phyloP scores from a whole-genome alignment of 1,284 basidiomycete genomes.

The Coniferiporia weirii region DNA sequence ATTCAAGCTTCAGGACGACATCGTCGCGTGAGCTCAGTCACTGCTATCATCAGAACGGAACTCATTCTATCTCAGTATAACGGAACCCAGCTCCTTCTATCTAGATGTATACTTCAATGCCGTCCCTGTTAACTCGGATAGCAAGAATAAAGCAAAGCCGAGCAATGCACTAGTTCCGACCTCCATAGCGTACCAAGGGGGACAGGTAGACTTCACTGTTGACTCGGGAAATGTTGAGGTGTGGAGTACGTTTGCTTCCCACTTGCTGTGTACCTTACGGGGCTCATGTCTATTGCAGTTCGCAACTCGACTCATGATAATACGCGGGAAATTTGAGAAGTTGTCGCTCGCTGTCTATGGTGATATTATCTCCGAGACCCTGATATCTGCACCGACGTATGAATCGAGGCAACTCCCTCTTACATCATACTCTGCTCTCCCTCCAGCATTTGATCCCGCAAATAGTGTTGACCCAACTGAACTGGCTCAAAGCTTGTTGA shows the following conservation, averaged over 20 bases:
- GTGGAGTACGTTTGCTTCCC: conserved; percentile 41
- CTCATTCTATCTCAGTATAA: conserved; percentile 40
- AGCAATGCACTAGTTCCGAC: conserved; percentile 71
- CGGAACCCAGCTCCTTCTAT: conserved; percentile 66
- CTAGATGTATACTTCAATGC: conserved; percentile 71
- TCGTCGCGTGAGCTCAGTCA: conserved; percentile 42
- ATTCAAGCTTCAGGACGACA: conserved; percentile 52
- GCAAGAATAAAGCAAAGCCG: conserved; percentile 43
- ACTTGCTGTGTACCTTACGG: conserved; percentile 7
- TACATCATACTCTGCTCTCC: conserved; percentile 37
- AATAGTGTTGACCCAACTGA: conserved; percentile 52
- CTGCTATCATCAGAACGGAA: not conserved
- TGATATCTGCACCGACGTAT: conserved; percentile 24
- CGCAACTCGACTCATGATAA: conserved; percentile 72
- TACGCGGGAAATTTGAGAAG: conserved; percentile 62
- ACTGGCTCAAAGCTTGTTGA: conserved; percentile 55
- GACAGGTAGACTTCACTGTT: conserved; percentile 58
- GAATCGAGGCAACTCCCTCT: conserved; percentile 36
- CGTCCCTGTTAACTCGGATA: conserved; percentile 32
- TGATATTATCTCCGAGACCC: conserved; percentile 38
- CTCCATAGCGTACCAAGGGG: conserved; percentile 64
- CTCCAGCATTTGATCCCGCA: conserved; percentile 52
- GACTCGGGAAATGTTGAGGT: conserved; percentile 45
- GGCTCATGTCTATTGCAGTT: conserved; percentile 38
- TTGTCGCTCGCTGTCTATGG: conserved; percentile 70